Percentiles rank a stretch among this genome's conserved stretches.
phyloP scores from a whole-genome alignment of 352 stramenopile genomes.

The Pythium periplocum region DNA sequence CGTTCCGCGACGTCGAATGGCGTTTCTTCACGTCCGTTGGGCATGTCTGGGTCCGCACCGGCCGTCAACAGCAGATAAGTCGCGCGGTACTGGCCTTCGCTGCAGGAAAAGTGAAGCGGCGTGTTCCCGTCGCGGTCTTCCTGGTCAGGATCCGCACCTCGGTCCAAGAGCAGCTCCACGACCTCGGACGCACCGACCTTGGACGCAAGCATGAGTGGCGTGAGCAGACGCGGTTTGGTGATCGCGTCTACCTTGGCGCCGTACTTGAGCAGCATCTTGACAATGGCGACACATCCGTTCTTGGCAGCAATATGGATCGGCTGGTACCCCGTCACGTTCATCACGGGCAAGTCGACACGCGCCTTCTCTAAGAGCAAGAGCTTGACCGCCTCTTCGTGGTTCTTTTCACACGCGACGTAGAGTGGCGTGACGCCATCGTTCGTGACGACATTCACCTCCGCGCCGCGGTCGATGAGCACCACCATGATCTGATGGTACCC shows the following conservation, averaged over 20 bases:
- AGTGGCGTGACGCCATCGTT: slow-evolving; percentile 49
- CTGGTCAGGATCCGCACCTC: slow-evolving; percentile 62
- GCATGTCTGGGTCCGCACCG: slow-evolving; percentile 79
- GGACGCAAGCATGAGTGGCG: slow-evolving; percentile 68
- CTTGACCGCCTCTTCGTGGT: slow-evolving; percentile 45
- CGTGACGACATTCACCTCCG: slow-evolving; percentile 44
- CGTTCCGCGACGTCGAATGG: slow-evolving; percentile 70
- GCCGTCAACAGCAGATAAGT: slow-evolving; percentile 80
- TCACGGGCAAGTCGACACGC: slow-evolving; percentile 22
- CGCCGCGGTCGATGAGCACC: slow-evolving; percentile 66
- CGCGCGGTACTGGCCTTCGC: slow-evolving; percentile 66
- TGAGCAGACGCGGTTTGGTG: slow-evolving; percentile 36
- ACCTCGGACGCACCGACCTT: slow-evolving; percentile 48
- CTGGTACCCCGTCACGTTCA: slow-evolving; percentile 40
- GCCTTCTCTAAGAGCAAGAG: slow-evolving; percentile 62
- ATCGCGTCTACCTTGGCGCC: slow-evolving; percentile 45
- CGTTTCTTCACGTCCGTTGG: slow-evolving; percentile 73
- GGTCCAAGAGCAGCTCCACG: slow-evolving; percentile 67
- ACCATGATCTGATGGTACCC: slow-evolving; percentile 59
- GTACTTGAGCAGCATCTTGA: slow-evolving; percentile 35
- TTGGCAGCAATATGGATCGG: slow-evolving; percentile 63
- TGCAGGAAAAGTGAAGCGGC: slow-evolving; percentile 71
- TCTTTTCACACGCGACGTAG: slow-evolving; percentile 55
- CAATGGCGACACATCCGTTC: slow-evolving; percentile 38
- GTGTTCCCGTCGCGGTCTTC: slow-evolving; percentile 81